These are phyloP conservation scores for Populus euphratica DNA, from an alignment of 345 rosid genomes.

Conservation along the genomic window DNA sequence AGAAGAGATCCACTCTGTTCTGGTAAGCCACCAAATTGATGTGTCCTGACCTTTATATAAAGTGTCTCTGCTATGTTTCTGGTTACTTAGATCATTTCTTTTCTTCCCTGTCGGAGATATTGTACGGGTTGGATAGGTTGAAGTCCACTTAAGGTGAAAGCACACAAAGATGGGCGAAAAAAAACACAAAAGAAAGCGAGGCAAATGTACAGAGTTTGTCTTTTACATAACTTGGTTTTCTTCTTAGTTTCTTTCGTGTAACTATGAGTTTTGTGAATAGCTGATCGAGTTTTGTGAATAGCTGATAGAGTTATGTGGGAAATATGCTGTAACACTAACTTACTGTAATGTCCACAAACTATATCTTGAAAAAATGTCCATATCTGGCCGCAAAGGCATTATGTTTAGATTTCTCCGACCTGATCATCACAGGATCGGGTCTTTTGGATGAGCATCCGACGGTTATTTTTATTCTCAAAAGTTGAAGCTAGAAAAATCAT, in stretches of 20 bases:
- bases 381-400: neutral
- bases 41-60: neutral
- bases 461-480: too few species aligned
- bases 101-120: slow-evolving; percentile 41
- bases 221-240: slow-evolving; percentile 6
- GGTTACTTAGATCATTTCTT: neutral
- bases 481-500: too few species aligned
- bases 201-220: slow-evolving; percentile 11
- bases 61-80: neutral
- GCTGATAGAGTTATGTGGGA: slow-evolving; percentile 8
- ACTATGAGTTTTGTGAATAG: slow-evolving; percentile 25
- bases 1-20: slow-evolving; percentile 52
- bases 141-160: slow-evolving; percentile 45
- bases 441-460: too few species aligned
- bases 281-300: slow-evolving; percentile 21
- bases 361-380: too few species aligned
- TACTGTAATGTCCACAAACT: neutral
- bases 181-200: neutral
- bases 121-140: slow-evolving; percentile 49
- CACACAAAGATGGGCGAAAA: neutral
- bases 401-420: too few species aligned
- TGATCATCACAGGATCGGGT: too few species aligned
- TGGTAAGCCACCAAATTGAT: slow-evolving; percentile 42
- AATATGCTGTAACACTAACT: neutral
- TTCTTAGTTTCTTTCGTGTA: slow-evolving; percentile 8